phyloP scores from a whole-genome alignment of 148 eudicot species.

The Camellia japonica region DNA sequence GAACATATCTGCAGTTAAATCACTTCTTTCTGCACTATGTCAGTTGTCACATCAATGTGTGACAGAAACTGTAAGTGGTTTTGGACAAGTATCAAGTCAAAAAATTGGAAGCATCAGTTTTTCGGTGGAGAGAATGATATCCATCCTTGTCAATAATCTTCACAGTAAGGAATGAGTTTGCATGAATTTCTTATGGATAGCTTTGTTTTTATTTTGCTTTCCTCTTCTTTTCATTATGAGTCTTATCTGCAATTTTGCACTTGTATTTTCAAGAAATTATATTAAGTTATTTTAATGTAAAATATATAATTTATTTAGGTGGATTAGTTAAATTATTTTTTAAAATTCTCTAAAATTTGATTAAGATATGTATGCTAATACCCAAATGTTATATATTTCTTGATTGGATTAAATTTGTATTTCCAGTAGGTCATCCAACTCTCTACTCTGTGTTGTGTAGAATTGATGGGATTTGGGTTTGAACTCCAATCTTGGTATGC shows the following conservation, averaged over 20 bases:
- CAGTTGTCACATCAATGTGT: conserved; percentile 84
- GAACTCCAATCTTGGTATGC: too few relatives aligned
- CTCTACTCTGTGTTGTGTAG: too few relatives aligned
- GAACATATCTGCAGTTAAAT: conserved; percentile 91
- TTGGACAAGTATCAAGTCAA: conserved; percentile 65
- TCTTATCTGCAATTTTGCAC: background rate
- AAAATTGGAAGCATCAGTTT: conserved; percentile 89
- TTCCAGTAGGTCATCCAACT: too few relatives aligned
- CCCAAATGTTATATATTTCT: too few relatives aligned
- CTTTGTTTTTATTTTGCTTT: background rate
- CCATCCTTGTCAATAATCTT: conserved; percentile 81
- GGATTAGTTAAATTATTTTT: too few relatives aligned
- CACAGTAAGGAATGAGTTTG: conserved; percentile 51
- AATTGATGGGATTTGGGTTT: too few relatives aligned
- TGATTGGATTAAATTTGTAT: too few relatives aligned
- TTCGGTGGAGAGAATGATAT: conserved; percentile 87
- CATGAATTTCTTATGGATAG: conserved; percentile 1
- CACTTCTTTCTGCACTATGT: conserved; percentile 90
- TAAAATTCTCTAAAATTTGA: too few relatives aligned
- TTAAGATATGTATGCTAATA: too few relatives aligned
- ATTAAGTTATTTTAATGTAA: too few relatives aligned
- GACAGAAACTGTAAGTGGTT: conserved; percentile 51
- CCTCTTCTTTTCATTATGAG: background rate
- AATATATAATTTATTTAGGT: too few relatives aligned
- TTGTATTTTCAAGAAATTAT: background rate